These are phyloP conservation scores for Acanthamoeba lenticulata DNA, from an alignment of 208 protist species.

Conservation along the genomic window DNA sequence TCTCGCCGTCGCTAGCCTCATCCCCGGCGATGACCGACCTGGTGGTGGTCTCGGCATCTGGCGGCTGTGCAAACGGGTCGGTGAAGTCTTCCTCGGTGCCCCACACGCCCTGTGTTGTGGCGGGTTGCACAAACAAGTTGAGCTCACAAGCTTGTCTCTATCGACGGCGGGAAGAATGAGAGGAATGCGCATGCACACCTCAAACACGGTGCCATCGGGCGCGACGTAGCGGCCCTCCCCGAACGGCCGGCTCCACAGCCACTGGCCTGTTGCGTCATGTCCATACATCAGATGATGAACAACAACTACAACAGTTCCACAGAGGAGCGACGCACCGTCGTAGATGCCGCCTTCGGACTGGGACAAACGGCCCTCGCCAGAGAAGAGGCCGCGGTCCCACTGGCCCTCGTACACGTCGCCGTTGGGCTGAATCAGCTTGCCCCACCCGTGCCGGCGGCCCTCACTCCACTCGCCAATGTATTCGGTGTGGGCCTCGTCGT, in stretches of 20 bases:
- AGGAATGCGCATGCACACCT: background rate
- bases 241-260: background rate
- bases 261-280: background rate
- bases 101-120: background rate
- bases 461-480: slow-evolving; percentile 3
- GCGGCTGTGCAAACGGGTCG: background rate
- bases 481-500: background rate
- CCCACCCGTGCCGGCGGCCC: background rate
- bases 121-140: background rate
- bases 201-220: slow-evolving; percentile 19
- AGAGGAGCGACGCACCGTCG: background rate
- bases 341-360: background rate
- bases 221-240: background rate
- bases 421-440: background rate
- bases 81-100: background rate
- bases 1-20: background rate
- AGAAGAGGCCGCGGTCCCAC: slow-evolving; percentile 29
- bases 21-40: background rate
- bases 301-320: background rate
- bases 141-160: background rate
- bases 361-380: background rate
- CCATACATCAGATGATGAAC: background rate
- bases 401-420: slow-evolving; percentile 27
- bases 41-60: background rate
- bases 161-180: background rate